Conservation (phyloP, 352 stramenopile genomes). For the Blastocystis sp. region DNA sequence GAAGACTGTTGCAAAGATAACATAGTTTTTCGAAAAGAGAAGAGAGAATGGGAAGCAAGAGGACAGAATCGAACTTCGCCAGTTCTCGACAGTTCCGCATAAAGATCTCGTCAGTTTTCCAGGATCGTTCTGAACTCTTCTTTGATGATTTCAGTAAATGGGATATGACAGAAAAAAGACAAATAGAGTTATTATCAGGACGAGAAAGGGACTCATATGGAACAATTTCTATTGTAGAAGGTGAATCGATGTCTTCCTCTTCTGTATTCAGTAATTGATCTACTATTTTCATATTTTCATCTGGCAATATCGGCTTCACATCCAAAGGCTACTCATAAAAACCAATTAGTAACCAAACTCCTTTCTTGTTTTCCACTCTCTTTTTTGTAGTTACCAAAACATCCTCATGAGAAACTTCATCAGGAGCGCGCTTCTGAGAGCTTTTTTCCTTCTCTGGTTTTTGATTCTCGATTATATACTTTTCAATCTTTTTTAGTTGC, state of each 20-base stretch:
- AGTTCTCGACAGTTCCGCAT: not conserved
- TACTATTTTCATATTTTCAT: not conserved
- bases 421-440: not conserved
- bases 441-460: not conserved
- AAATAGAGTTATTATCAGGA: not conserved
- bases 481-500: not conserved
- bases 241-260: not conserved
- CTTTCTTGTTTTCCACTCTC: not conserved
- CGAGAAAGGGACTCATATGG: not conserved
- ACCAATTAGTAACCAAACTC: not conserved
- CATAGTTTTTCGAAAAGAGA: not conserved
- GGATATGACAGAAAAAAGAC: not conserved
- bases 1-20: constrained; percentile 13
- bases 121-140: not conserved
- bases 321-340: not conserved
- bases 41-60: not conserved
- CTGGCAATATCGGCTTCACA: not conserved
- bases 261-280: not conserved
- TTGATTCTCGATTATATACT: not conserved
- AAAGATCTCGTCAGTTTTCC: constrained; percentile 14
- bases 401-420: not conserved
- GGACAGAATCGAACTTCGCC: not conserved
- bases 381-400: not conserved
- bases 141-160: not conserved
- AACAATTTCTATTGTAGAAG: not conserved